Evolutionary conservation across 2,329 filamentous ascomycete species (phyloP).

Genomic region (Zymoseptoria pseudotritici): DNA sequence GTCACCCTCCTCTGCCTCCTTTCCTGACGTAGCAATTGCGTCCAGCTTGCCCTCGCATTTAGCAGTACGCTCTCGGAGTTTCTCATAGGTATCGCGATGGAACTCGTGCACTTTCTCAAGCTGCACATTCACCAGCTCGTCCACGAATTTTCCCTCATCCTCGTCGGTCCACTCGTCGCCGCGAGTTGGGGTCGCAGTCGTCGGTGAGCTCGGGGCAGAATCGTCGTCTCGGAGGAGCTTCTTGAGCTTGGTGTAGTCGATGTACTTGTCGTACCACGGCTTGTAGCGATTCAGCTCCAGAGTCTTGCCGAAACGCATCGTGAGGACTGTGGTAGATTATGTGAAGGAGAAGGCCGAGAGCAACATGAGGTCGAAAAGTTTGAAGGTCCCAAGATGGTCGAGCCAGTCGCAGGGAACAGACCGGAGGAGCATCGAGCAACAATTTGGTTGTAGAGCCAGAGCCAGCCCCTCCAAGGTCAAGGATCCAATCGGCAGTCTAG

Average conservation of each 20-base stretch:
- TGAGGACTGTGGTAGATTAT: not conserved
- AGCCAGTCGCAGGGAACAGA: not conserved
- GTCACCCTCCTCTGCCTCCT: slow-evolving; percentile 26
- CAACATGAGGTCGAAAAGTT: not conserved
- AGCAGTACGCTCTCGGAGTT: slow-evolving; percentile 73
- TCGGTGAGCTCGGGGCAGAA: slow-evolving; percentile 38
- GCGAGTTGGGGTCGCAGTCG: slow-evolving; percentile 45
- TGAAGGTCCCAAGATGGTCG: not conserved
- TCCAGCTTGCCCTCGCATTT: slow-evolving; percentile 60
- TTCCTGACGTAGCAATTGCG: slow-evolving; percentile 37
- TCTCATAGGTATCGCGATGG: slow-evolving; percentile 72
- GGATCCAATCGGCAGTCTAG: not conserved
- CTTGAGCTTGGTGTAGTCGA: slow-evolving; percentile 94
- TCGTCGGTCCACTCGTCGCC: slow-evolving; percentile 75
- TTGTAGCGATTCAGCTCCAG: slow-evolving; percentile 70
- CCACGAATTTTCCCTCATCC: slow-evolving; percentile 88
- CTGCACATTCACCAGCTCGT: slow-evolving; percentile 90
- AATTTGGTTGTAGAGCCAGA: not conserved
- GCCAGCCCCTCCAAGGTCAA: not conserved
- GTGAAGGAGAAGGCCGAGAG: not conserved
- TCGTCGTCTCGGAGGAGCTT: slow-evolving; percentile 67
- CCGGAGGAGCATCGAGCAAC: not conserved
- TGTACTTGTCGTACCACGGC: slow-evolving; percentile 89
- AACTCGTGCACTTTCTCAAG: slow-evolving; percentile 91
- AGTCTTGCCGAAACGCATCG: slow-evolving; percentile 90